Percentiles rank a stretch among this genome's conserved stretches.
Evolutionary conservation across 1,284 basidiomycete genomes (phyloP).

Genomic region (Cryptococcus sp.): DNA sequence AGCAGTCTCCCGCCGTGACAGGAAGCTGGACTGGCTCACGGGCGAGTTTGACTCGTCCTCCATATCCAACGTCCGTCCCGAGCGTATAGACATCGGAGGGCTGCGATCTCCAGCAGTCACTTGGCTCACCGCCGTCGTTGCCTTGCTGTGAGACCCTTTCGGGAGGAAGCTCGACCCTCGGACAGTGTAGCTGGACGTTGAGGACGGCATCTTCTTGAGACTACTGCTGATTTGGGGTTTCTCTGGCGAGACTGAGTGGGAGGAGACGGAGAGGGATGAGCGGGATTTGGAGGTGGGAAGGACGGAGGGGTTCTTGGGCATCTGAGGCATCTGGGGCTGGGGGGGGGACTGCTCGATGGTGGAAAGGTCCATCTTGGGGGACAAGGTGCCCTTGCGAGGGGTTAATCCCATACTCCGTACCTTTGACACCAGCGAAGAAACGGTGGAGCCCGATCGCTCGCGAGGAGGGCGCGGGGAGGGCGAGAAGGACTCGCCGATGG

Average conservation of each 20-base stretch:
- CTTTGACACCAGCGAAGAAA: slow-evolving; percentile 17
- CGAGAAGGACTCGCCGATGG: slow-evolving; percentile 16
- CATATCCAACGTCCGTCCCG: background rate
- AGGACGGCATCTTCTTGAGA: slow-evolving; percentile 27
- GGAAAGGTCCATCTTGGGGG: slow-evolving; percentile 12
- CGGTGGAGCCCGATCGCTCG: slow-evolving; percentile 10
- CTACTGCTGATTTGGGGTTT: slow-evolving; percentile 10
- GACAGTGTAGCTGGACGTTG: slow-evolving; percentile 28
- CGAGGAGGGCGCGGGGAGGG: slow-evolving; percentile 10
- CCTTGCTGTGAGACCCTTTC: background rate
- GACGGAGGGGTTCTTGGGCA: background rate
- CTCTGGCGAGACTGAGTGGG: slow-evolving; percentile 7
- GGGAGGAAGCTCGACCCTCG: slow-evolving; percentile 15
- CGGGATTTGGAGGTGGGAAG: background rate
- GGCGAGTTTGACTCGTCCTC: slow-evolving; percentile 16
- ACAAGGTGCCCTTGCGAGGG: slow-evolving; percentile 6
- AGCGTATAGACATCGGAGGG: background rate
- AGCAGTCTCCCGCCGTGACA: background rate
- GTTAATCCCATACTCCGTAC: slow-evolving; percentile 12
- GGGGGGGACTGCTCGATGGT: slow-evolving; percentile 23
- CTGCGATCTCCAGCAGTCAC: slow-evolving; percentile 17
- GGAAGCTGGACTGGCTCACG: slow-evolving; percentile 13
- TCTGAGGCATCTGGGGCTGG: background rate
- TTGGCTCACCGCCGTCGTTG: slow-evolving; percentile 23
- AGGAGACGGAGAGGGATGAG: background rate